These are phyloP conservation scores for Paraconiothyrium brasiliense DNA, from an alignment of 2,329 filamentous ascomycete genomes.

Conservation along the genomic window DNA sequence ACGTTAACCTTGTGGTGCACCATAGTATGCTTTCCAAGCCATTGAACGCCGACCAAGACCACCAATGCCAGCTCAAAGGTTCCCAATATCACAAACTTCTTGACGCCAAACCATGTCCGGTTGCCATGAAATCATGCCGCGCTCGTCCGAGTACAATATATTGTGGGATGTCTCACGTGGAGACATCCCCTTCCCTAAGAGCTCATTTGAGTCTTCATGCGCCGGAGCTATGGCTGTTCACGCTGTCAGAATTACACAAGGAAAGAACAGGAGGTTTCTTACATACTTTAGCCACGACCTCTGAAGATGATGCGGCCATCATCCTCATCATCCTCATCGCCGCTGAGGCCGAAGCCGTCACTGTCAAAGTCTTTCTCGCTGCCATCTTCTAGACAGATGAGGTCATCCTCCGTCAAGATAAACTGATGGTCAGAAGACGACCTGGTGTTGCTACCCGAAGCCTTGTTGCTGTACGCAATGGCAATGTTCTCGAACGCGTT, in stretches of 20 bases:
- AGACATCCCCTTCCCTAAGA: too few relatives aligned
- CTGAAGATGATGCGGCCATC: background rate
- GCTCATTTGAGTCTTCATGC: too few relatives aligned
- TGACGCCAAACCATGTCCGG: too few relatives aligned
- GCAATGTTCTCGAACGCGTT: background rate
- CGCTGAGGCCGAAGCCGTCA: background rate
- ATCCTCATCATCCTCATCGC: background rate
- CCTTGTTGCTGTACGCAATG: background rate
- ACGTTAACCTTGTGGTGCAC: too few relatives aligned
- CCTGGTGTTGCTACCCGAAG: background rate
- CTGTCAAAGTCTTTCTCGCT: background rate
- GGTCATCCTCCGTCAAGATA: background rate
- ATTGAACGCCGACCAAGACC: too few relatives aligned
- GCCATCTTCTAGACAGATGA: background rate
- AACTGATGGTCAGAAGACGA: background rate
- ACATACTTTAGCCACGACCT: background rate
- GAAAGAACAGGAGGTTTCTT: background rate
- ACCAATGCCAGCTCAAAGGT: too few relatives aligned
- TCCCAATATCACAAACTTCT: too few relatives aligned
- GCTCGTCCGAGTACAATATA: too few relatives aligned
- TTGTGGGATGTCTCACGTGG: too few relatives aligned
- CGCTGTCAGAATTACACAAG: background rate
- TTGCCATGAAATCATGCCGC: too few relatives aligned
- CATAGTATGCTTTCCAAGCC: too few relatives aligned
- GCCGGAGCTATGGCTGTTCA: too few relatives aligned